Evolutionary conservation across 345 rosid genomes (phyloP).

Genomic region (Salix caprea): DNA sequence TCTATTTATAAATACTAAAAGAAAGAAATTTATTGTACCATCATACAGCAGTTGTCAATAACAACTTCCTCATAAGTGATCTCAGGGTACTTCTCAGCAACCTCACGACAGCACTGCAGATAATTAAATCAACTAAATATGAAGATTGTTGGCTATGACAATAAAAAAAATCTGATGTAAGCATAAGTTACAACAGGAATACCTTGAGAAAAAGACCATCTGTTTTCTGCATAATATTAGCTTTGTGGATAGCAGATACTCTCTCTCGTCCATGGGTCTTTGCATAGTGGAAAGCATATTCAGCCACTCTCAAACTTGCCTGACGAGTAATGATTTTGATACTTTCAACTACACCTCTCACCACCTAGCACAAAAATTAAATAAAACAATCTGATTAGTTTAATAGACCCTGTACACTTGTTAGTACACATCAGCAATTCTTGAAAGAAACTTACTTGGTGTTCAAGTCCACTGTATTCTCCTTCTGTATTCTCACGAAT

Average conservation of each 20-base stretch:
- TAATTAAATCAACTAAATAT: not conserved
- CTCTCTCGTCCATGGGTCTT: conserved; percentile 93
- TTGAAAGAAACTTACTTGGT: conserved; percentile 60
- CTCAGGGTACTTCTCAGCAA: conserved; percentile 96
- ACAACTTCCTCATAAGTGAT: conserved; percentile 94
- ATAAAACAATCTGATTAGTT: not conserved
- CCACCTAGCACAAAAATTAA: conserved; percentile 51
- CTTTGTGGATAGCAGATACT: conserved; percentile 97
- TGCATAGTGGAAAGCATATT: conserved; percentile 95
- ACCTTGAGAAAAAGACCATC: conserved; percentile 98
- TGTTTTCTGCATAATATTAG: conserved; percentile 98
- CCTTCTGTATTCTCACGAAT: conserved; percentile 99
- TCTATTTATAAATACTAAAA: not conserved
- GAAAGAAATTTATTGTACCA: conserved; percentile 46
- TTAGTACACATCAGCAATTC: not conserved
- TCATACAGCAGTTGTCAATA: conserved; percentile 99
- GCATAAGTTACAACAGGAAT: not conserved
- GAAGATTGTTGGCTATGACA: not conserved
- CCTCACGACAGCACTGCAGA: conserved; percentile 97
- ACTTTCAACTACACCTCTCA: conserved; percentile 99
- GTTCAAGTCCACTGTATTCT: conserved; percentile 99
- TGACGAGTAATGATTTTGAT: conserved; percentile 94
- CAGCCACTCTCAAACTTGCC: conserved; percentile 98
- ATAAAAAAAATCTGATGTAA: not conserved
- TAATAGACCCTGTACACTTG: not conserved